Percentiles rank a stretch among this genome's conserved stretches.
phyloP scores from a whole-genome alignment of 169 alveolate genomes.

The Cryptosporidium xiaoi region DNA sequence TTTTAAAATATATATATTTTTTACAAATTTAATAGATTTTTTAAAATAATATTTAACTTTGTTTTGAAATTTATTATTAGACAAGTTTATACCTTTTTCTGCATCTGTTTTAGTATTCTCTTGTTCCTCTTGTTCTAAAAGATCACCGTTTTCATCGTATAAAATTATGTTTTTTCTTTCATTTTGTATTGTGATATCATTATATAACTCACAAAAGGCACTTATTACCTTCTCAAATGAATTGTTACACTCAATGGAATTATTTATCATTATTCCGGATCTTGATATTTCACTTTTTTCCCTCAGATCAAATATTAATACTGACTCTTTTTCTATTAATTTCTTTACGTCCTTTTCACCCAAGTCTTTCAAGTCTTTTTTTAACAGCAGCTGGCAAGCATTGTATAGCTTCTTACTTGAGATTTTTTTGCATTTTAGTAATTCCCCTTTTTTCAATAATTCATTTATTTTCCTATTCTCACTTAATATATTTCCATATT shows the following conservation, averaged over 20 bases:
- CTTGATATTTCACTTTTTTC: slow-evolving; percentile 9
- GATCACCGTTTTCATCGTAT: slow-evolving; percentile 37
- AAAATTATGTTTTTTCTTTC: slow-evolving; percentile 26
- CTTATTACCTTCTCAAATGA: slow-evolving; percentile 22
- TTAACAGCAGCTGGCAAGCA: slow-evolving; percentile 15
- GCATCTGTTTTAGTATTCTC: not conserved
- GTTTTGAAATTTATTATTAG: not conserved
- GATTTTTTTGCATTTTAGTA: slow-evolving; percentile 10
- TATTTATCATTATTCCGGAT: slow-evolving; percentile 3
- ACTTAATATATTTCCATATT: slow-evolving; percentile 4
- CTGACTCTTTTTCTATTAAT: not conserved
- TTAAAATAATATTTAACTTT: slow-evolving; percentile 21
- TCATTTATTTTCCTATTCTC: slow-evolving; percentile 5
- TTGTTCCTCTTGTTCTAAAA: not conserved
- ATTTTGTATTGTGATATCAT: not conserved
- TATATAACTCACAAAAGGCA: not conserved
- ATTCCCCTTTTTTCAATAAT: slow-evolving; percentile 11
- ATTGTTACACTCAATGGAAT: slow-evolving; percentile 36
- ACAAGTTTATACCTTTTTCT: no score
- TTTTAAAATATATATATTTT: slow-evolving; percentile 33
- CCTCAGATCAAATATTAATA: slow-evolving; percentile 50
- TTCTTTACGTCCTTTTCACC: not conserved
- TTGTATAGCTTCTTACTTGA: slow-evolving; percentile 37
- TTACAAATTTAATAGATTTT: slow-evolving; percentile 14
- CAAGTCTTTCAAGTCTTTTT: slow-evolving; percentile 1